phyloP scores from a whole-genome alignment of 208 protist genomes.

The Trypanosoma lewisi region DNA sequence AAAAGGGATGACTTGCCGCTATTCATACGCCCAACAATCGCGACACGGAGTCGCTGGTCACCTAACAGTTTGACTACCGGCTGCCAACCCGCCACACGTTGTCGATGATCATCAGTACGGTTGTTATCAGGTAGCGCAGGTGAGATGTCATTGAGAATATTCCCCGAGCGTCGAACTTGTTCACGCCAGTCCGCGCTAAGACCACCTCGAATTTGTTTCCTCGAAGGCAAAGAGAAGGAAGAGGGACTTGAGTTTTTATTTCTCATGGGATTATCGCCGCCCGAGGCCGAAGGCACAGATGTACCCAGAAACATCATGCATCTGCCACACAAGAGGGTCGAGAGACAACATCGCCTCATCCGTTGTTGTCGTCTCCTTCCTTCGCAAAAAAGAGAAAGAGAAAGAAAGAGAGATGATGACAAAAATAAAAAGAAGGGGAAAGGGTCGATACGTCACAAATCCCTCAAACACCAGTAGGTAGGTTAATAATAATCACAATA shows the following conservation, averaged over 20 bases:
- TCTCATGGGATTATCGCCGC: neutral
- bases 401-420: slow-evolving; percentile 7
- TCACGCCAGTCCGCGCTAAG: slow-evolving; percentile 63
- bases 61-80: slow-evolving; percentile 80
- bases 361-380: neutral
- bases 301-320: neutral
- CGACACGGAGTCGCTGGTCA: slow-evolving; percentile 81
- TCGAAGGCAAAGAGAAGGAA: slow-evolving; percentile 23
- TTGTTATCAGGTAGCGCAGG: slow-evolving; percentile 53
- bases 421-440: slow-evolving; percentile 9
- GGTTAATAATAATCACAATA: neutral
- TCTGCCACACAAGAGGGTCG: slow-evolving; percentile 21
- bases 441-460: too few relatives aligned
- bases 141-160: slow-evolving; percentile 72
- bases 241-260: neutral
- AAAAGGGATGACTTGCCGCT: slow-evolving; percentile 89
- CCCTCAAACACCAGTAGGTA: too few relatives aligned
- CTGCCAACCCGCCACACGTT: slow-evolving; percentile 70
- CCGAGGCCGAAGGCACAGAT: neutral
- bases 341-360: slow-evolving; percentile 3
- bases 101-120: slow-evolving; percentile 69
- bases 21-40: slow-evolving; percentile 89
- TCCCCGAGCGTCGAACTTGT: slow-evolving; percentile 55
- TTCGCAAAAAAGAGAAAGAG: slow-evolving; percentile 8
- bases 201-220: slow-evolving; percentile 48